Base-by-base conservation (phyloP, 129 eudicot genomes). In the Rutidosis leptorrhynchoides region DNA sequence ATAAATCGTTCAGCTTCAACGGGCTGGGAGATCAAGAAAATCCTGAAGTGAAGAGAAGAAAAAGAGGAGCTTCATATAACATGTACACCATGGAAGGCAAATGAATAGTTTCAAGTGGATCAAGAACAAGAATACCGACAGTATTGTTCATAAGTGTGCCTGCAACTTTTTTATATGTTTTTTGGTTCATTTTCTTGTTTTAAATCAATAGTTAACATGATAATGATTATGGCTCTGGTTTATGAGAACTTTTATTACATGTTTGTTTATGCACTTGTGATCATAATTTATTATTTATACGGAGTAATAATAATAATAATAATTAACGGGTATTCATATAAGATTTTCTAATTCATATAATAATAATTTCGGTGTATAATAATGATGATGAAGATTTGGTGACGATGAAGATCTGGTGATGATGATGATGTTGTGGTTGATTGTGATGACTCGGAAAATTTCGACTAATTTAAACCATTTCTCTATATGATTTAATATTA, bases 31-130 rank as follows among this genome's bases (percentile, higher is more conserved):
- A 80, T 16, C 80, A 64, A 15, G 84, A 79, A 52, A 80, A 92
- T 42, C 98, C 97, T 1, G 96, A 92, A 68, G 73, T 69, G 74
- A 92, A 88, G 85, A 84, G 98, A 82, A 93, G 85, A 73, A 93
- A 93, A 72, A 82, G 98, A 58, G 91, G 88, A 59, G 96, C 98
- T 27, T 82, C 82, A 14, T 93, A 93, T 64, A 88, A 93, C 35
- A 81, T 82, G 95, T 93, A 85, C 59, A 77, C 98, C 61, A 51
- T 82, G 85, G 98, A 93, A 84, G 96, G 92, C 78, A 93, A 88
- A 81, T 85, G 27, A 88, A 78, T 78, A 86, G 98, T 83, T 85
- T 93, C 73, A 88, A 86, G 85, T 93, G 98, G 98, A 86, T 93
- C 95, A 93, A 88, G 85, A 86, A 74, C 83, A 93, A 88, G 68